Evolutionary conservation across 2,329 filamentous ascomycete species (phyloP).

Genomic region (Aspergillus piperis): DNA sequence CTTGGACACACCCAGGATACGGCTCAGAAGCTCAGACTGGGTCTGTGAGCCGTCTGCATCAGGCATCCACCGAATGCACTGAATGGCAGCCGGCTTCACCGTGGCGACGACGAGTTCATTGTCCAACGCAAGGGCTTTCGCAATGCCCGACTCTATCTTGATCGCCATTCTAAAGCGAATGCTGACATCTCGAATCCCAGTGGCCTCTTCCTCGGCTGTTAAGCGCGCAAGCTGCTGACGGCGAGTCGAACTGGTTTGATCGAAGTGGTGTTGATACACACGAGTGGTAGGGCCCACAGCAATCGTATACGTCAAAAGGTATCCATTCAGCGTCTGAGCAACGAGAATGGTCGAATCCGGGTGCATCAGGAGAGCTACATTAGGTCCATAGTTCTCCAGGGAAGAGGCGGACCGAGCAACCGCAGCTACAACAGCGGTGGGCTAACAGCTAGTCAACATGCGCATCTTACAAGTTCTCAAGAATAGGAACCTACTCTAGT

Average conservation of each 20-base stretch:
- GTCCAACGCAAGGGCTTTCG: slow-evolving; percentile 81
- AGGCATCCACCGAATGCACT: slow-evolving; percentile 93
- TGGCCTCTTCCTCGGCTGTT: slow-evolving; percentile 78
- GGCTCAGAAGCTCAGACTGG: slow-evolving; percentile 82
- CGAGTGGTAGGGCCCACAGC: slow-evolving; percentile 78
- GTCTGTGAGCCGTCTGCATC: slow-evolving; percentile 82
- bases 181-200: slow-evolving; percentile 80
- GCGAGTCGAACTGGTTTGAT: slow-evolving; percentile 46
- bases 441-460: slow-evolving; percentile 55
- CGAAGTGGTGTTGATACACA: slow-evolving; percentile 82
- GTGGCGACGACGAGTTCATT: slow-evolving; percentile 93
- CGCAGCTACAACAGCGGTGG: slow-evolving; percentile 82
- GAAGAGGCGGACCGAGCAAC: slow-evolving; percentile 81
- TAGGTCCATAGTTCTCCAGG: slow-evolving; percentile 78
- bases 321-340: slow-evolving; percentile 81
- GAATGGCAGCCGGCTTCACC: slow-evolving; percentile 85
- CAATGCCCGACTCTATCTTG: slow-evolving; percentile 93
- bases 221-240: slow-evolving; percentile 48
- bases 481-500: slow-evolving; percentile 66
- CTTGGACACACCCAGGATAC: slow-evolving; percentile 82
- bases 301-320: slow-evolving; percentile 90
- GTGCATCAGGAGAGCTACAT: slow-evolving; percentile 79
- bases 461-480: slow-evolving; percentile 17
- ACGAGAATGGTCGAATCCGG: slow-evolving; percentile 92
- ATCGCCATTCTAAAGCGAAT: slow-evolving; percentile 97